Base-by-base conservation (phyloP, 768 basidiomycete genomes). In the Suillus cothurnatus region DNA sequence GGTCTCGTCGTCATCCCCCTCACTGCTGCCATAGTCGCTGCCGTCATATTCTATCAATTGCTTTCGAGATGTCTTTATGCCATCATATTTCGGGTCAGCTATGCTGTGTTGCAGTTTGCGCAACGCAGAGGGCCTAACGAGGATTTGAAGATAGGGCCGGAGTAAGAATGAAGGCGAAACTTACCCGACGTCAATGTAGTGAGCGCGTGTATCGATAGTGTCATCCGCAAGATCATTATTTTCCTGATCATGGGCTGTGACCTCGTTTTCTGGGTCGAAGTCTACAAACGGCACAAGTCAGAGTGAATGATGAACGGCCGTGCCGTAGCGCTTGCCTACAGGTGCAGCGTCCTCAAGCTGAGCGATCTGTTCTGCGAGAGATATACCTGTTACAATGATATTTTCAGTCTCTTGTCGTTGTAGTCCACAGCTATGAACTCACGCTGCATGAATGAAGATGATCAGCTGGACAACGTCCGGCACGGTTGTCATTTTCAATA, bases 101-200 rank as follows among this genome's bases (percentile, higher is more conserved):
- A 93, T 76, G 66, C 84, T 87, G 36, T 89, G 86, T 19, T 89
- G 85, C 41, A 83, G 71, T 71, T 84, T 90, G 36, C 92, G 84
- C 61, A 97, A 73, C 38, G 83, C 77, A 65, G 93, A 95, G 12
- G 87, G 87, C 4, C 92, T 94, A 66, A 66, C 41, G 62, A 41
- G 63, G 65, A 68, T 47, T 57, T 55, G 52, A 45, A 65, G 45
- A 61, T 28, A 60, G 28, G 36, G 26, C 21, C n/a, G 38, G 59
- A 50, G 57, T 31, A 57, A 61, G 38, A 65, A 62, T 38, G 41
- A 55, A 28, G 32, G 47, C 36, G 32, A 11, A 32, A 78, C 86
- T 66, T 74, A 94, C 92, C 92, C 93, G 45, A 96, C 92, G 70
- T 92, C 88, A 50, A 94, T 72, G 75, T 97, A 97, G 77, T 97